Evolutionary conservation across 2,329 filamentous ascomycete genomes (phyloP), one percentile per base, ranked within the genome.

Genomic region (Arthrobotrys musiformis): DNA sequence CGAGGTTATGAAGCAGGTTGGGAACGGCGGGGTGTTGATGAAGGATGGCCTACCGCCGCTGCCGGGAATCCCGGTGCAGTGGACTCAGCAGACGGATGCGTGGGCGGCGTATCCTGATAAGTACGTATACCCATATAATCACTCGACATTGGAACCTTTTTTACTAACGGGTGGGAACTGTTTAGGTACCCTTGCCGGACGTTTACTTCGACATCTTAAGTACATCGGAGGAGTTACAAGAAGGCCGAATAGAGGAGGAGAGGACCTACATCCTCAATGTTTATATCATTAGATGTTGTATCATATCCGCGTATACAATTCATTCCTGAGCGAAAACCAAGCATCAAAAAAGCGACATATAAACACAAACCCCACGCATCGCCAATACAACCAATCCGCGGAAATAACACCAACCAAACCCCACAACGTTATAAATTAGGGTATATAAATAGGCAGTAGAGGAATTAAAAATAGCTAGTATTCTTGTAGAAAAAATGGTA

Each of bases 11-110:
- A 88, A 92, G 85, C 89, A 89, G 83, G 88, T 89, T 80, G 82
- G 79, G 22, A 81, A 85, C 85, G 80, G 86, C 85, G 80, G 85
- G 83, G 42, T 85, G 86, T 83, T 97, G 79, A 90, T 92, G 62
- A 87, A 91, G 50, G 87, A 91, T 81, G 94, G 94, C 0, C 84
- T 99, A 84, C 95, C 95, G 70, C 95, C 95, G n/a, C 85, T 92
- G 82, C 95, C 94, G 42, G 80, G 80, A 8, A 70, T 54, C 15
- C 90, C 90, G 81, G 90, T 92, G n/a, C 85, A 90, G 84, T 89
- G 86, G 80, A 81, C 87, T 73, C 84, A 84, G 79, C 84, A 84
- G 54, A 85, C 83, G 52, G 87, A 87, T 35, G 85, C 86, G 81
- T 90, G 94, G 82, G 88, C 91, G 82, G 88, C 91, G 75, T 97